Evolutionary conservation across 2,329 filamentous ascomycete species (phyloP).

Genomic region (Xylaria digitata): DNA sequence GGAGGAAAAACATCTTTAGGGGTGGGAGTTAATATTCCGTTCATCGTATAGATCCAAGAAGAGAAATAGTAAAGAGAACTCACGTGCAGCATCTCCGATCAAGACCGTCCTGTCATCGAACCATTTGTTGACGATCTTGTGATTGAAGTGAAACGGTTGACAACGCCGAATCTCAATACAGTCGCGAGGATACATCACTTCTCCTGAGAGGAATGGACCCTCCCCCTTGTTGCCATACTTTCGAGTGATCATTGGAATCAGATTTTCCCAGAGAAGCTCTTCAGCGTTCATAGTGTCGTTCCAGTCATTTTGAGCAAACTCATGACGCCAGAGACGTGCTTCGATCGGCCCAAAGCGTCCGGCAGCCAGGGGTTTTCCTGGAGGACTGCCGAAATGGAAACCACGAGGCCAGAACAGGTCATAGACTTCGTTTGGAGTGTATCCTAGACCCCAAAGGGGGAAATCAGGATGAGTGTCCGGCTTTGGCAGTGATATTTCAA

Average conservation of each 20-base stretch:
- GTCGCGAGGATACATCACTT: slow-evolving; percentile 55
- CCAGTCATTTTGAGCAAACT: slow-evolving; percentile 50
- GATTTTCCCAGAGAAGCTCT: slow-evolving; percentile 48
- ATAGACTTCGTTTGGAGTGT: slow-evolving; percentile 59
- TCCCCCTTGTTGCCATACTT: slow-evolving; percentile 47
- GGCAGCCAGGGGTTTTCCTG: slow-evolving; percentile 55
- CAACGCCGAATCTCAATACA: slow-evolving; percentile 60
- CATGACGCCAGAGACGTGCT: slow-evolving; percentile 58
- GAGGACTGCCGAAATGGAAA: slow-evolving; percentile 59
- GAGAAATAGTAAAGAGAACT: background rate
- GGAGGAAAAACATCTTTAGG: slow-evolving; percentile 59
- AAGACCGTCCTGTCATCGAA: slow-evolving; percentile 55
- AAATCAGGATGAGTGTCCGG: slow-evolving; percentile 60
- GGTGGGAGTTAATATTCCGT: background rate
- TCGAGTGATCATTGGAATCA: slow-evolving; percentile 48
- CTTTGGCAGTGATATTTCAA: slow-evolving; percentile 57
- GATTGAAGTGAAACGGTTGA: slow-evolving; percentile 58
- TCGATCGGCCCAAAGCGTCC: slow-evolving; percentile 57
- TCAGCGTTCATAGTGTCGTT: slow-evolving; percentile 48
- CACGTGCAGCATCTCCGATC: slow-evolving; percentile 61
- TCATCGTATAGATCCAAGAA: background rate
- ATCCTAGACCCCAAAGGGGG: slow-evolving; percentile 60
- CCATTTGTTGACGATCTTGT: slow-evolving; percentile 61
- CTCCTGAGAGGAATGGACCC: slow-evolving; percentile 37
- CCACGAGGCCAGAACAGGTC: slow-evolving; percentile 59